Evolutionary conservation across 371 early-diverging fungal genomes (phyloP).

Genomic region (Umbelopsis sp.): DNA sequence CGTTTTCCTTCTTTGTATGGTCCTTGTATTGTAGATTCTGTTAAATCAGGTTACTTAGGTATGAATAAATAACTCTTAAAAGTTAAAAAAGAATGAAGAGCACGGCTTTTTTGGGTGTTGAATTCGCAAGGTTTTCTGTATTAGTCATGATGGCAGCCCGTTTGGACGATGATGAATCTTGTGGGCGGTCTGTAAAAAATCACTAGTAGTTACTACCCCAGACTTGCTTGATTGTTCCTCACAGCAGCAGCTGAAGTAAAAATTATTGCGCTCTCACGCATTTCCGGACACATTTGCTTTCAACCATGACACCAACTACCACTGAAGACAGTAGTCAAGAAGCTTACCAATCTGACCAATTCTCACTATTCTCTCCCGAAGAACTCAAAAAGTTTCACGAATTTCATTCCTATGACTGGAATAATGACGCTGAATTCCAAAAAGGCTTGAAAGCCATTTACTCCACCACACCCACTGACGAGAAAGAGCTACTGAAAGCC

Average conservation of each 20-base stretch:
- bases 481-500: slow-evolving; percentile 41
- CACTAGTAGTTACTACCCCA: background rate
- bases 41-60: background rate
- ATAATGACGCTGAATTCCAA: slow-evolving; percentile 50
- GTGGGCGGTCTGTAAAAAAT: background rate
- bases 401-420: slow-evolving; percentile 51
- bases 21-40: slow-evolving; percentile 2
- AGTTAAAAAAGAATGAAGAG: too few relatives aligned
- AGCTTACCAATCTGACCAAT: slow-evolving; percentile 2
- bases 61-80: background rate
- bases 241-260: too few relatives aligned
- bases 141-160: too few relatives aligned
- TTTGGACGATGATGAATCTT: too few relatives aligned
- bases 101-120: too few relatives aligned
- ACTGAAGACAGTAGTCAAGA: background rate
- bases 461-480: slow-evolving; percentile 15
- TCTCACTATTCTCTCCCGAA: slow-evolving; percentile 2
- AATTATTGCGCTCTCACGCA: background rate
- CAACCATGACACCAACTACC: background rate
- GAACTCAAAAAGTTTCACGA: slow-evolving; percentile 24
- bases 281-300: background rate
- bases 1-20: background rate
- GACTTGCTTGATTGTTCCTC: too few relatives aligned
- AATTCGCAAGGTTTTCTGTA: too few relatives aligned
- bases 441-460: slow-evolving; percentile 44